Conservation (phyloP, 306 rosid species). For the Gleditsia sinensis region DNA sequence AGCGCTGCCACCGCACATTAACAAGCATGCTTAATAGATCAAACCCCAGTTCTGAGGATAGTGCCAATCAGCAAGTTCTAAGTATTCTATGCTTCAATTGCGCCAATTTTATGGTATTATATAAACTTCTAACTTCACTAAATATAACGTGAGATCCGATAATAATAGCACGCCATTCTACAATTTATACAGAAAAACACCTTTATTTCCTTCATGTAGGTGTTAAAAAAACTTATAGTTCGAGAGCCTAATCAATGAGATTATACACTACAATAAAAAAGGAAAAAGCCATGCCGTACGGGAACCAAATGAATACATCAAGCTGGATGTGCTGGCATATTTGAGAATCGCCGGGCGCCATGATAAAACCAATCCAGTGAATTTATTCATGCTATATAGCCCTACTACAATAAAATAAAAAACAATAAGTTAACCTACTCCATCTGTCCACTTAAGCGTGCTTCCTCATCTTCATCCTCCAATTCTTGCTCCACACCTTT, state of each 20-base stretch:
- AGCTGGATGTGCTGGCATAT: neutral
- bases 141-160: constrained; percentile 24
- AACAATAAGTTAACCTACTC: constrained; percentile 43
- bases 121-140: constrained; percentile 22
- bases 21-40: neutral
- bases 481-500: constrained; percentile 89
- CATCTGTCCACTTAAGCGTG: constrained; percentile 50
- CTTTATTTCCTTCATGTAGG: constrained; percentile 26
- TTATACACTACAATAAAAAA: neutral
- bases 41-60: neutral
- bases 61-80: neutral
- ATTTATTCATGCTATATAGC: neutral
- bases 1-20: too few relatives aligned
- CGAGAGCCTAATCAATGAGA: neutral
- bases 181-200: constrained; percentile 15
- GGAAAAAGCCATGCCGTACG: neutral
- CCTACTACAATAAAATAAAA: too few relatives aligned
- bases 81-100: neutral
- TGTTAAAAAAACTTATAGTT: constrained; percentile 10
- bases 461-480: constrained; percentile 73
- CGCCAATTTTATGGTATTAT: constrained; percentile 12
- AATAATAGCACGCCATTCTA: constrained; percentile 24
- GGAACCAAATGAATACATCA: neutral
- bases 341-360: neutral
- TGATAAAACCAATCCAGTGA: neutral